These are phyloP conservation scores for Ceratocystiopsis sp. DNA, from an alignment of 2,329 filamentous ascomycete species.

Conservation along the genomic window DNA sequence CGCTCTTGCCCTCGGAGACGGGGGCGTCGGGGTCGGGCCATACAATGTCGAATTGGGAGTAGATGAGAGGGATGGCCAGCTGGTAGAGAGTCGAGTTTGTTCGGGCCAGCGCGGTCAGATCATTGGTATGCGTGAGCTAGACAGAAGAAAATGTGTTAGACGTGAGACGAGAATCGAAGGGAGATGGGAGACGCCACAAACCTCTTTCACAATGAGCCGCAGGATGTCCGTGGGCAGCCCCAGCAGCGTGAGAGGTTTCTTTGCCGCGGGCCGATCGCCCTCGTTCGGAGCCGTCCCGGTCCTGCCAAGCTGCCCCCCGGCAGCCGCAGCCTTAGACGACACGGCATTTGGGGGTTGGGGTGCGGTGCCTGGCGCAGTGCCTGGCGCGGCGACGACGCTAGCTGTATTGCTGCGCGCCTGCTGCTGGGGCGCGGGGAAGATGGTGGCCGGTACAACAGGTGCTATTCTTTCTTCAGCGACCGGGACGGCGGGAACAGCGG, in stretches of 20 bases:
- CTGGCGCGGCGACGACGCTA: background rate
- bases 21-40: constrained; percentile 59
- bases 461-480: too few relatives aligned
- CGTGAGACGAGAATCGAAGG: background rate
- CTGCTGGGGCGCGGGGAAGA: too few relatives aligned
- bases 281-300: constrained; percentile 37
- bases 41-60: constrained; percentile 73
- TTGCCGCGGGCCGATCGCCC: constrained; percentile 26
- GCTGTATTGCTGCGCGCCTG: background rate
- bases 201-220: constrained; percentile 65
- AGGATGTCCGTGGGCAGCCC: constrained; percentile 66
- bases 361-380: too few relatives aligned
- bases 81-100: constrained; percentile 63
- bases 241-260: constrained; percentile 45
- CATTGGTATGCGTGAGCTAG: constrained; percentile 65
- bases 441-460: too few relatives aligned
- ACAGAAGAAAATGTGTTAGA: background rate
- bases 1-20: constrained; percentile 49
- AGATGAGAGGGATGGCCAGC: constrained; percentile 62
- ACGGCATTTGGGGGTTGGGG: too few relatives aligned
- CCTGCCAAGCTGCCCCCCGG: constrained; percentile 40
- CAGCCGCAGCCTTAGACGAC: constrained; percentile 1
- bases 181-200: constrained; percentile 17
- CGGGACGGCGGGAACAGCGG: too few relatives aligned
- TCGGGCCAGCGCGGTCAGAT: constrained; percentile 60